Evolutionary conservation across 345 rosid genomes (phyloP).

Genomic region (Lepidium aucheri): DNA sequence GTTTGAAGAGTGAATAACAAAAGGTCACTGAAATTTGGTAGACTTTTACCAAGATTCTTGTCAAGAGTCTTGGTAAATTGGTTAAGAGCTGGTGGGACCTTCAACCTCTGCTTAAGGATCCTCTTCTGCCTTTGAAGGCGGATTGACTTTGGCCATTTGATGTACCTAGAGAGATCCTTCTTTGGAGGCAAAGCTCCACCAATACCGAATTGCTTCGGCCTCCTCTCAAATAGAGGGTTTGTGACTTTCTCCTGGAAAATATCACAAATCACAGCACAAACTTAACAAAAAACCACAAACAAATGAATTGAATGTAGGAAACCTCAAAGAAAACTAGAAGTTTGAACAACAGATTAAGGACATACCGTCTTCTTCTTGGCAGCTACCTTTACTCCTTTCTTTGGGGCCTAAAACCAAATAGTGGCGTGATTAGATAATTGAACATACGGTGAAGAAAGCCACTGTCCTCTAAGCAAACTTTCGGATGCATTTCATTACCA

Average conservation of each 20-base stretch:
- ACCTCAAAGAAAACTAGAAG: neutral
- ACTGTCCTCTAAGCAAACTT: neutral
- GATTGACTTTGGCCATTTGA: conserved; percentile 68
- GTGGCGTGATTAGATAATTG: neutral
- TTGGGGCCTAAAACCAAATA: conserved; percentile 37
- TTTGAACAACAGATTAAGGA: neutral
- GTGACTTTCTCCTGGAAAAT: conserved; percentile 47
- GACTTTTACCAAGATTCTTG: conserved; percentile 60
- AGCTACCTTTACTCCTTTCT: conserved; percentile 38
- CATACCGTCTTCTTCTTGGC: conserved; percentile 51
- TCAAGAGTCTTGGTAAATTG: conserved; percentile 92
- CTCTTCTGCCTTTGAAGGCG: conserved; percentile 77
- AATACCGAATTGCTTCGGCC: conserved; percentile 82
- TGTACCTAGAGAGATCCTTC: conserved; percentile 64
- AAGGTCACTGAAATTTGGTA: neutral
- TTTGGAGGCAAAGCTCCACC: conserved; percentile 87
- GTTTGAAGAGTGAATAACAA: neutral
- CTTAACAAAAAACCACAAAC: neutral
- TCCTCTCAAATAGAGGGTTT: conserved; percentile 71
- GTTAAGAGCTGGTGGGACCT: conserved; percentile 83
- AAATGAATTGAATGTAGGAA: neutral
- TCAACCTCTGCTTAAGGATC: conserved; percentile 70
- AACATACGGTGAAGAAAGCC: neutral
- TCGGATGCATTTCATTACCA: neutral
- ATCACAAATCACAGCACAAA: neutral